These are phyloP conservation scores for Trichoderma sp. DNA, from an alignment of 2,329 filamentous ascomycete species.

Conservation along the genomic window DNA sequence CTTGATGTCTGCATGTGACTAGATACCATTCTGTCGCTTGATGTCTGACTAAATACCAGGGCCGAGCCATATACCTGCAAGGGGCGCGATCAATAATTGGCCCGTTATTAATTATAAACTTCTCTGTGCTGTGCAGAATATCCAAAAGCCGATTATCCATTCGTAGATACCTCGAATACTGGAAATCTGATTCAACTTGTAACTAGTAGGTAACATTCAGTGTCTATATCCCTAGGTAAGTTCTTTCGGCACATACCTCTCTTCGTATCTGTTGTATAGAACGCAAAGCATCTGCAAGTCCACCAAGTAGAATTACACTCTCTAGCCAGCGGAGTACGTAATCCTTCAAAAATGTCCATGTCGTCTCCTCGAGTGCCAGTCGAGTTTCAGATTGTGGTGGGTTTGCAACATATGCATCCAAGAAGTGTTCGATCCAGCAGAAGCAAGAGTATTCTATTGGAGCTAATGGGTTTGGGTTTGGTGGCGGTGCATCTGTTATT, in stretches of 20 bases:
- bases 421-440: conserved; percentile 39
- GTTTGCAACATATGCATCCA: neutral
- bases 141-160: conserved; percentile 14
- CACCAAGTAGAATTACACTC: conserved; percentile 23
- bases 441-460: conserved; percentile 30
- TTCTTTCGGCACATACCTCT: neutral
- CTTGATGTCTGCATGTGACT: conserved; percentile 28
- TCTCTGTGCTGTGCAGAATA: conserved; percentile 33
- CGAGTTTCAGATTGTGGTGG: neutral
- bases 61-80: conserved; percentile 39
- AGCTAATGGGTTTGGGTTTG: conserved; percentile 25
- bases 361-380: conserved; percentile 27
- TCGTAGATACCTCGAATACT: too few relatives aligned
- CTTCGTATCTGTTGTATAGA: conserved; percentile 9
- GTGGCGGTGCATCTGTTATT: conserved; percentile 27
- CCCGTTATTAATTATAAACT: conserved; percentile 31
- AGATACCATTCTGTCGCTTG: conserved; percentile 32
- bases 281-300: conserved; percentile 17
- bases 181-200: neutral
- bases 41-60: conserved; percentile 35
- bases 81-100: conserved; percentile 32
- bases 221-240: neutral
- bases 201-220: neutral
- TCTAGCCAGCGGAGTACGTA: conserved; percentile 27
- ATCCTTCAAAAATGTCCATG: conserved; percentile 23